Evolutionary conservation across 2,329 filamentous ascomycete genomes (phyloP).

Genomic region (Metarhizium robertsii): DNA sequence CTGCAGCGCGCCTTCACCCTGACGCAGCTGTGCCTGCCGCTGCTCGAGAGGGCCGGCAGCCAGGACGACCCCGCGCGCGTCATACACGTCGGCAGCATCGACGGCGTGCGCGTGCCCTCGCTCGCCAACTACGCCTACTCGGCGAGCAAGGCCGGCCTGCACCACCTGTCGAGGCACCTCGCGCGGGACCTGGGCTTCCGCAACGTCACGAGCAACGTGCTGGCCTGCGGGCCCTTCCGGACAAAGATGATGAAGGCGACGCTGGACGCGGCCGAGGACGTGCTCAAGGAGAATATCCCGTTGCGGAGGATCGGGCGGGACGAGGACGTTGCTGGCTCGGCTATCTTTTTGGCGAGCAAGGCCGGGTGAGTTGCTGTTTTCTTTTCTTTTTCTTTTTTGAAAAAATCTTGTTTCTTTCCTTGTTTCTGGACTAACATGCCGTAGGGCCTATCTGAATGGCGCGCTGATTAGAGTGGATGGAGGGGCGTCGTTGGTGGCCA

Average conservation of each 20-base stretch:
- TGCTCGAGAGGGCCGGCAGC: constrained; percentile 41
- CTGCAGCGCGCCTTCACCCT: constrained; percentile 60
- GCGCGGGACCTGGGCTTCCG: constrained; percentile 50
- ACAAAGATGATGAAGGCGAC: constrained; percentile 60
- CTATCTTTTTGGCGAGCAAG: constrained; percentile 58
- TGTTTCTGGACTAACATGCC: no score
- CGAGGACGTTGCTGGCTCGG: constrained; percentile 62
- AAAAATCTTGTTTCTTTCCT: no score
- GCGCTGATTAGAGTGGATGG: constrained; percentile 56
- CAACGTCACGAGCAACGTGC: constrained; percentile 54
- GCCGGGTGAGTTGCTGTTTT: constrained; percentile 40
- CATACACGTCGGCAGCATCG: constrained; percentile 57
- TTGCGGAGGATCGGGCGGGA: constrained; percentile 57
- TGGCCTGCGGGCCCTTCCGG: constrained; percentile 64
- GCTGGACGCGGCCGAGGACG: constrained; percentile 43
- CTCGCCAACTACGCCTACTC: constrained; percentile 53
- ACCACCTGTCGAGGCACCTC: constrained; percentile 52
- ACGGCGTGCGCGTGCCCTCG: constrained; percentile 50
- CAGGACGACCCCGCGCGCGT: constrained; percentile 41
- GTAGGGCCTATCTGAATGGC: constrained; percentile 50
- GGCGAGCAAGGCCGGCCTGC: constrained; percentile 53
- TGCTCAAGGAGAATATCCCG: constrained; percentile 50
- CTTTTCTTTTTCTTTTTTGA: not conserved
- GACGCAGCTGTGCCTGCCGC: constrained; percentile 50
- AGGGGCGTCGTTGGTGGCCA: constrained; percentile 36